phyloP scores from a whole-genome alignment of 176 grass and related monocot genomes.

The Thalia dealbata region DNA sequence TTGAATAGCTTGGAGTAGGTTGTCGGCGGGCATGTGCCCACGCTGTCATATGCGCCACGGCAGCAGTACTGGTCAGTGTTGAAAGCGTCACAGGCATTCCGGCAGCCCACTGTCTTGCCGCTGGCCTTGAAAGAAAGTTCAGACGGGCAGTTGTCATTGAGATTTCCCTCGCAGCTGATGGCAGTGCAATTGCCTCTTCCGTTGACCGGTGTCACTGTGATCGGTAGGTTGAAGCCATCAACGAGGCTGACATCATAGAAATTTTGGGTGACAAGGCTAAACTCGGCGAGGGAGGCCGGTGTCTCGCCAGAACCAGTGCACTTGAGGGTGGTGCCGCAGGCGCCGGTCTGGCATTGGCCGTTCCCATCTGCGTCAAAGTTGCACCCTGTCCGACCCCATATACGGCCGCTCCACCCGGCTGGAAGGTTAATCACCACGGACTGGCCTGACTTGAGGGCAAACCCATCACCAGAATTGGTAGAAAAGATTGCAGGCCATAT shows the following conservation, averaged over 20 bases:
- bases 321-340: slow-evolving; percentile 39
- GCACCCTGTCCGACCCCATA: slow-evolving; percentile 79
- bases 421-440: slow-evolving; percentile 55
- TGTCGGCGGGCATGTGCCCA: slow-evolving; percentile 51
- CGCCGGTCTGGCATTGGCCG: slow-evolving; percentile 48
- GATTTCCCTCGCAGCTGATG: slow-evolving; percentile 51
- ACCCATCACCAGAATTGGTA: slow-evolving; percentile 54
- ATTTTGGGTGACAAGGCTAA: slow-evolving; percentile 44
- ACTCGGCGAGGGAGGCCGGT: slow-evolving; percentile 71
- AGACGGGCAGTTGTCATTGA: slow-evolving; percentile 35
- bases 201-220: slow-evolving; percentile 40
- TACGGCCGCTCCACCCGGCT: slow-evolving; percentile 52
- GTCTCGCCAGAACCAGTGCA: slow-evolving; percentile 44
- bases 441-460: slow-evolving; percentile 41
- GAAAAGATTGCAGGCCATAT: slow-evolving; percentile 65
- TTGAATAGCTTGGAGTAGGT: slow-evolving; percentile 79
- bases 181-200: slow-evolving; percentile 33
- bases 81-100: slow-evolving; percentile 85
- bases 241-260: slow-evolving; percentile 98
- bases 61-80: slow-evolving; percentile 83
- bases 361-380: slow-evolving; percentile 46
- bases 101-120: slow-evolving; percentile 51
- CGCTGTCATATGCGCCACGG: slow-evolving; percentile 30
- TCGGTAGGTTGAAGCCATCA: slow-evolving; percentile 50
- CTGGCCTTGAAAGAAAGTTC: slow-evolving; percentile 46